phyloP scores from a whole-genome alignment of 305 asterid species.

The Ajuga reptans region DNA sequence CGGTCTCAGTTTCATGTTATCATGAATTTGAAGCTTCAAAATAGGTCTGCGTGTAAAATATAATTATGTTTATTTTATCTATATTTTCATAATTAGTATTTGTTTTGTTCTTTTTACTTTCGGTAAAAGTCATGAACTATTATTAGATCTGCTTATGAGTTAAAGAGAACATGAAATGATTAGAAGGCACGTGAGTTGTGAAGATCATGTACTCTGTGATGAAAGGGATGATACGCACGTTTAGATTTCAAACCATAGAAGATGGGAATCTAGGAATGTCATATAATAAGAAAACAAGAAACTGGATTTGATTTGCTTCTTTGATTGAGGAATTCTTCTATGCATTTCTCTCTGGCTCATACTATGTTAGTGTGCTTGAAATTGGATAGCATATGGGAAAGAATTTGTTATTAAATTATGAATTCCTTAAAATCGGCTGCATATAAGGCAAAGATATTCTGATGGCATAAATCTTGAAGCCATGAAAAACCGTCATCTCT shows the following conservation, averaged over 20 bases:
- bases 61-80: too few relatives aligned
- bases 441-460: not conserved
- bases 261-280: not conserved
- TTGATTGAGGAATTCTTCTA: not conserved
- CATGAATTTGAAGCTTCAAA: not conserved
- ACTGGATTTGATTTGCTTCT: not conserved
- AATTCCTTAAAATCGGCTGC: not conserved
- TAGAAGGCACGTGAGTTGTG: not conserved
- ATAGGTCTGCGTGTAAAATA: too few relatives aligned
- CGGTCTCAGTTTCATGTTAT: not conserved
- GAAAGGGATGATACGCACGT: not conserved
- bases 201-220: not conserved
- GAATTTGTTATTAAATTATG: not conserved
- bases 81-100: too few relatives aligned
- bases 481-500: not conserved
- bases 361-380: not conserved
- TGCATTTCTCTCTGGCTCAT: not conserved
- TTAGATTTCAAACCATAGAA: not conserved
- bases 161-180: too few relatives aligned
- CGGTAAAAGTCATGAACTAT: too few relatives aligned
- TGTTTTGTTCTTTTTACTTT: too few relatives aligned
- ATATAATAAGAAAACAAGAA: not conserved
- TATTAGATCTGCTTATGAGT: too few relatives aligned
- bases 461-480: slow-evolving; percentile 5
- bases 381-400: not conserved